Evolutionary conservation across 2,329 filamentous ascomycete genomes (phyloP).

Genomic region (Ceratocystis diversiconidia): DNA sequence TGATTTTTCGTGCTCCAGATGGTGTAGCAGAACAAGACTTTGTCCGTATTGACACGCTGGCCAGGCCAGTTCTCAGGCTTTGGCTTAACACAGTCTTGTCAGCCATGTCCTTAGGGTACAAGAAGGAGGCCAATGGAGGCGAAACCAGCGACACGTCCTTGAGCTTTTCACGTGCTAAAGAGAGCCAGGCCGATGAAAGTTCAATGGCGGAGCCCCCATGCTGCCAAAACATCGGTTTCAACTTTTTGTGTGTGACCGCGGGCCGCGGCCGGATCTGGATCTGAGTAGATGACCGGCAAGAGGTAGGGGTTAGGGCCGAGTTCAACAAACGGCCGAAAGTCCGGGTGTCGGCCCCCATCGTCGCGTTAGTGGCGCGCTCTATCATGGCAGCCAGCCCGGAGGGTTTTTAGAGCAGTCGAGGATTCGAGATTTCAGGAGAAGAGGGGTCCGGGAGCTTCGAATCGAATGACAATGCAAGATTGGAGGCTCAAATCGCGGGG

Average conservation of each 20-base stretch:
- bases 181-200: slow-evolving; percentile 15
- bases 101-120: slow-evolving; percentile 5
- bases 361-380: slow-evolving; percentile 14
- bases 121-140: not conserved
- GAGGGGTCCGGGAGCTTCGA: not conserved
- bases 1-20: not conserved
- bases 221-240: slow-evolving; percentile 17
- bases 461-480: not conserved
- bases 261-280: not conserved
- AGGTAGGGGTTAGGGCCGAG: slow-evolving; percentile 11
- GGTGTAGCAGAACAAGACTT: not conserved
- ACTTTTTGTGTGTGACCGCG: slow-evolving; percentile 7
- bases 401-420: not conserved
- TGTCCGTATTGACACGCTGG: not conserved
- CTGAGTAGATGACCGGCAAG: slow-evolving; percentile 3
- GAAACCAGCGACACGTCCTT: not conserved
- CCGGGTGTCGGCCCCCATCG: slow-evolving; percentile 7
- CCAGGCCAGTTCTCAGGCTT: not conserved
- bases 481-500: not conserved
- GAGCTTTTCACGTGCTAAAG: slow-evolving; percentile 7
- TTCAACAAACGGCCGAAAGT: slow-evolving; percentile 14
- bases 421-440: not conserved
- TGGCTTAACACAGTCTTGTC: not conserved
- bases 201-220: slow-evolving; percentile 17
- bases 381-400: slow-evolving; percentile 14